These are phyloP conservation scores for Annulohypoxylon truncatum DNA, from an alignment of 2,329 filamentous ascomycete species.

Conservation along the genomic window DNA sequence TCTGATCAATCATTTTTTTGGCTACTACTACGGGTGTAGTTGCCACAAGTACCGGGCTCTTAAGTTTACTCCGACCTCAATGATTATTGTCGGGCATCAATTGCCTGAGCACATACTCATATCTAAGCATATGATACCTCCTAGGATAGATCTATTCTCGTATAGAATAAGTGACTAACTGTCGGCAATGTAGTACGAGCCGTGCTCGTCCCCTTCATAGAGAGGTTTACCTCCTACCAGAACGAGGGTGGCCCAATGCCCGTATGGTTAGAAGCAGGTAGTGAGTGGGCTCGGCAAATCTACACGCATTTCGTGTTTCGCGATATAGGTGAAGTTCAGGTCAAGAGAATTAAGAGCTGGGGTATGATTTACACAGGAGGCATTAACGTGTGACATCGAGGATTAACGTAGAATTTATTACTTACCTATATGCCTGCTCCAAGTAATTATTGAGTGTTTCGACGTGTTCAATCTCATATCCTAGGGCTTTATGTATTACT, in stretches of 20 bases:
- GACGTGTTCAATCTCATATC: no score
- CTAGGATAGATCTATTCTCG: not conserved
- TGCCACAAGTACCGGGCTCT: not conserved
- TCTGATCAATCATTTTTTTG: no score
- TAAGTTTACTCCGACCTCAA: not conserved
- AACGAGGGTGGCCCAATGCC: conserved; percentile 32
- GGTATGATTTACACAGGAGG: conserved; percentile 40
- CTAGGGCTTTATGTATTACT: no score
- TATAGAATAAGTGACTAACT: not conserved
- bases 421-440: no score
- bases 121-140: no score
- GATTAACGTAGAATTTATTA: not conserved
- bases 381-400: not conserved
- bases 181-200: conserved; percentile 23
- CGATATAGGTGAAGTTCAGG: conserved; percentile 25
- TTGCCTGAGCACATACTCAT: not conserved
- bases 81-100: not conserved
- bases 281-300: conserved; percentile 24
- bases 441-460: no score
- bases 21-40: not conserved
- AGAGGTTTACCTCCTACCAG: conserved; percentile 25
- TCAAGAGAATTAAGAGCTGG: conserved; percentile 29
- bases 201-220: conserved; percentile 37
- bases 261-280: conserved; percentile 38
- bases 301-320: conserved; percentile 40